phyloP scores from a whole-genome alignment of 1,284 basidiomycete genomes.

The Sporisorium graminicola region DNA sequence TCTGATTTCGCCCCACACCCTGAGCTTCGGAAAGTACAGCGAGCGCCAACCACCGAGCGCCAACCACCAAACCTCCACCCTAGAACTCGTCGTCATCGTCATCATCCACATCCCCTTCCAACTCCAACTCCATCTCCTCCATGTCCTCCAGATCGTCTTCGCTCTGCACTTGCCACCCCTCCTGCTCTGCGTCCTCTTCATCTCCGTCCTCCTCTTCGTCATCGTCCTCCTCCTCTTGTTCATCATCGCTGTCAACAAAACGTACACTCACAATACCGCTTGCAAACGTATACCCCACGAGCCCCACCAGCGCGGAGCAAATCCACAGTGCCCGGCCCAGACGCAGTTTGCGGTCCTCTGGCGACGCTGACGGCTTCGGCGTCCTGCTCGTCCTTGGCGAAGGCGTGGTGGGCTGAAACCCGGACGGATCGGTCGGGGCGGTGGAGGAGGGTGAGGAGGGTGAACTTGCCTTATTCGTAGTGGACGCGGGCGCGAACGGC shows the following conservation, averaged over 20 bases:
- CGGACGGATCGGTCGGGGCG: not conserved
- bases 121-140: too few species aligned
- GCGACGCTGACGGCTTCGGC: conserved; percentile 3
- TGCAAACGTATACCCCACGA: conserved; percentile 56
- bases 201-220: not conserved
- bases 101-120: conserved; percentile 8
- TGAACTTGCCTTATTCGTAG: conserved; percentile 42
- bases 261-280: conserved; percentile 62
- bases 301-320: conserved; percentile 52
- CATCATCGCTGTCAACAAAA: conserved; percentile 27
- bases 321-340: conserved; percentile 55
- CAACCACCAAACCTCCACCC: not conserved
- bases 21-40: not conserved
- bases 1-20: not conserved
- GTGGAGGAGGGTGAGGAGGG: not conserved
- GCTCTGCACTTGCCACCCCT: conserved; percentile 17
- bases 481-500: conserved; percentile 12
- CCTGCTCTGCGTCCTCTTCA: conserved; percentile 19
- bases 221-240: conserved; percentile 26
- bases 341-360: conserved; percentile 37
- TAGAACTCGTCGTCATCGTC: conserved; percentile 35
- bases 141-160: conserved; percentile 28
- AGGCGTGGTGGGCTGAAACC: not conserved
- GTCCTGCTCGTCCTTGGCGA: not conserved
- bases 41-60: not conserved